Conservation (phyloP, 2,329 filamentous ascomycete genomes). For the Diplodia mutila region DNA sequence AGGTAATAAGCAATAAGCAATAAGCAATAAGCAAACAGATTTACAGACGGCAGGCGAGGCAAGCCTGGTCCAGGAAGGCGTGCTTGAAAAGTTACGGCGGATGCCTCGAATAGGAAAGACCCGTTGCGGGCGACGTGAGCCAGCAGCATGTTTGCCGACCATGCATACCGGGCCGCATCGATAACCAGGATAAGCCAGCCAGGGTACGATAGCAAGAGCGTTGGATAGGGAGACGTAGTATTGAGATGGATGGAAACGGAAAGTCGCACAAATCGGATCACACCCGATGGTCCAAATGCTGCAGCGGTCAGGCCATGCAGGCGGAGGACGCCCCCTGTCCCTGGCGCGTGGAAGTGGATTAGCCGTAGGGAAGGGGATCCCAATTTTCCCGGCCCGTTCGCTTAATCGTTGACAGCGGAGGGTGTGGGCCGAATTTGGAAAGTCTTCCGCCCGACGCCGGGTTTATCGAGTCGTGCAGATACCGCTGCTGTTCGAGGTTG, state of each 20-base stretch:
- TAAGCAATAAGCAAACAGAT: slow-evolving; percentile 19
- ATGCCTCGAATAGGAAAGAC: slow-evolving; percentile 8
- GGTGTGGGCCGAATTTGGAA: slow-evolving; percentile 19
- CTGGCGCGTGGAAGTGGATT: slow-evolving; percentile 19
- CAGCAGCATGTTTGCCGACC: slow-evolving; percentile 16
- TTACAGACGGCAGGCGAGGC: neutral
- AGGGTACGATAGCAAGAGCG: neutral
- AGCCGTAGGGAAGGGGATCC: slow-evolving; percentile 25
- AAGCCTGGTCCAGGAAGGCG: slow-evolving; percentile 8
- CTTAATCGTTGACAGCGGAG: slow-evolving; percentile 22
- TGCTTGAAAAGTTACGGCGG: neutral
- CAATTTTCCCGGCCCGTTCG: slow-evolving; percentile 26
- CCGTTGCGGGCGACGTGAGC: neutral
- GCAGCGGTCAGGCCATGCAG: slow-evolving; percentile 16
- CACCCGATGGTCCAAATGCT: slow-evolving; percentile 13
- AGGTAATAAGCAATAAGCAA: slow-evolving; percentile 7
- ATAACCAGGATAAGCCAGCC: slow-evolving; percentile 11
- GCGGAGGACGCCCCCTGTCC: slow-evolving; percentile 1
- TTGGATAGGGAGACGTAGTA: neutral
- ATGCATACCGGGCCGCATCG: slow-evolving; percentile 18
- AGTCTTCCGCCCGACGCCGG: slow-evolving; percentile 12
- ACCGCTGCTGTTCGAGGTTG: slow-evolving; percentile 18
- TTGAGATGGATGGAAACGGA: slow-evolving; percentile 8
- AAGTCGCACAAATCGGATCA: slow-evolving; percentile 22
- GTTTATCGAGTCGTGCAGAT: slow-evolving; percentile 21